Percentiles rank a stretch among this genome's conserved stretches.
These are phyloP conservation scores for Amaranthus hypochondriacus DNA, from an alignment of 148 eudicot genomes.

Conservation along the genomic window DNA sequence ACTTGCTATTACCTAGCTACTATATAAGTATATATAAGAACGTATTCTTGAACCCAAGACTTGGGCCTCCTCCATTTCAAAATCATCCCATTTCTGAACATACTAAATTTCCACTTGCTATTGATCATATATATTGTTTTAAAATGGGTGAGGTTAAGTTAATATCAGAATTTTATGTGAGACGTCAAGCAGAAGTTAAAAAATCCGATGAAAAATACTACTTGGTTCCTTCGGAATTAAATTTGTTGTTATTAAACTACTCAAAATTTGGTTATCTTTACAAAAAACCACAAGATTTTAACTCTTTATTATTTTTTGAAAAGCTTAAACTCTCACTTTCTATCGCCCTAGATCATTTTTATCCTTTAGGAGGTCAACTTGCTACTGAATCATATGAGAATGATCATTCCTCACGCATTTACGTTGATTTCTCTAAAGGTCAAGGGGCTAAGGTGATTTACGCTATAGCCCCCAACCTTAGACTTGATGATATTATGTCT, in stretches of 20 bases:
- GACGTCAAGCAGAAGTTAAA: conserved; percentile 5
- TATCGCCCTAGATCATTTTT: conserved; percentile 1
- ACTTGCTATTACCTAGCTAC: too few species aligned
- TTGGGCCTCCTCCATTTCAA: too few species aligned
- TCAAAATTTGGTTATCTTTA: conserved; percentile 18
- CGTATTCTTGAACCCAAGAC: too few species aligned
- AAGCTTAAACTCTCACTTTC: conserved; percentile 11
- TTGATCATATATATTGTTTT: too few species aligned
- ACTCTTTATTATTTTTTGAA: background rate
- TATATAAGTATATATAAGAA: too few species aligned
- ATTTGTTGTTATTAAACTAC: conserved; percentile 9
- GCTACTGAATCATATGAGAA: background rate
- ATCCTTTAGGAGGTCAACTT: conserved; percentile 20
- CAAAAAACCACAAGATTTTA: conserved; percentile 1
- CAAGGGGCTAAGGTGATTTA: conserved; percentile 37
- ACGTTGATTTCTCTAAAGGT: conserved; percentile 31
- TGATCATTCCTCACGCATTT: conserved; percentile 11
- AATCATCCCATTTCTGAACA: too few species aligned
- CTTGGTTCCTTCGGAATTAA: conserved; percentile 4
- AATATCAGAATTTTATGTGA: conserved; percentile 14
- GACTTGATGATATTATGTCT: conserved; percentile 19
- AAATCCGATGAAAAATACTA: background rate
- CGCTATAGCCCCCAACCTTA: conserved; percentile 26
- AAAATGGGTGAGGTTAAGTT: background rate
- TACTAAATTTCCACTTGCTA: too few species aligned